Evolutionary conservation across 2,329 filamentous ascomycete genomes (phyloP), one percentile per base, ranked within the genome.

Genomic region (Penicillium sclerotigenum): DNA sequence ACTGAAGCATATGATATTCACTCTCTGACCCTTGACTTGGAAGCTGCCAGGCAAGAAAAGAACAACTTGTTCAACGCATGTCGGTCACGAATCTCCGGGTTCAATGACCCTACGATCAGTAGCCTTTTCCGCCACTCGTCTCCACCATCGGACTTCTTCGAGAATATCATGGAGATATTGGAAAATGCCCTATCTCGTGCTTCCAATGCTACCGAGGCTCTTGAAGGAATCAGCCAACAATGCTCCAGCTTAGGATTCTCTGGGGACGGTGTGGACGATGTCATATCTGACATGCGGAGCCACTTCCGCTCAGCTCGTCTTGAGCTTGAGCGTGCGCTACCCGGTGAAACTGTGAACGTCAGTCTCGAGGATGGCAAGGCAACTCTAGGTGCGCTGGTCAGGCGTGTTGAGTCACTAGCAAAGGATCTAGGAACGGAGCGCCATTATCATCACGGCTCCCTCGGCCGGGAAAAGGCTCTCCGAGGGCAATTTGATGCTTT

Each of bases 401-500:
- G 66, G 16, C 72, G 74, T 20, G 68, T 79, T 5, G 67, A 73
- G 36, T 54, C 64, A 11, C 58, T 79, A 1, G 68, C 72, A 2
- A 63, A 67, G 24, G 68, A 70, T 20, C 60, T 77, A 11, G 62
- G 69, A 34, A 63, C 67, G 7, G 72, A 77, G 42, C 68, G 62
- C 13, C 58, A 63, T 6, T 61, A 67, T 5, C 64, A 76, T 29
- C 54, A 69, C 28, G 71, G 70, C 36, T 71, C 71, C 16, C 60
- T 72, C 47, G 67, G 68, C 34, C 72, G 73, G 18, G 75, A 79
- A 59, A 68, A 65, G 33, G 73, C 70, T 16, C 63, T 80, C 28
- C 71, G 72, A n/a, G 70, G 70, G 16, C 74, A 80, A 49, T 80
- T 80, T 40, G 73, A 79, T 46, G 68, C 68, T 40, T 65, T 75